Conservation (phyloP, 2,329 filamentous ascomycete genomes). For the Trichophyton verrucosum region DNA sequence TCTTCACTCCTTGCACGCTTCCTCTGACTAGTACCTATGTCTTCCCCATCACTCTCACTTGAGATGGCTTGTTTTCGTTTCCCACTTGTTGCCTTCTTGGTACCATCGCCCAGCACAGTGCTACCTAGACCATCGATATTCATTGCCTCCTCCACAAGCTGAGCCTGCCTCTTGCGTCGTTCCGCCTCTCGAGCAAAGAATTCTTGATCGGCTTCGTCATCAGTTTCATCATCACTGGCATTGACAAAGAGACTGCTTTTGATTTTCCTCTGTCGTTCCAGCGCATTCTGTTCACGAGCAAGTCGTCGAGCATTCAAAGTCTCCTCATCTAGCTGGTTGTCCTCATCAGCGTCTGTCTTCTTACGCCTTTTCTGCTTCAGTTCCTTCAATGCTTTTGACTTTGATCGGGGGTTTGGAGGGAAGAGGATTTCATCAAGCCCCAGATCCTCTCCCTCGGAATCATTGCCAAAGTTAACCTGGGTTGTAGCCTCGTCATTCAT, state of each 20-base stretch:
- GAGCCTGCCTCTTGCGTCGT: slow-evolving; percentile 46
- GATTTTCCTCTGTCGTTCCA: slow-evolving; percentile 65
- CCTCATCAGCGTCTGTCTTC: slow-evolving; percentile 33
- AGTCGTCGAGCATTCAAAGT: slow-evolving; percentile 47
- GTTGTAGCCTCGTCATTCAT: slow-evolving; percentile 23
- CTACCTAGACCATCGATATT: slow-evolving; percentile 24
- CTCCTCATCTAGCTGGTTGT: slow-evolving; percentile 51
- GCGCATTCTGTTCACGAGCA: slow-evolving; percentile 52
- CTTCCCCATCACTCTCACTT: slow-evolving; percentile 9
- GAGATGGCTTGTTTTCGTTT: slow-evolving; percentile 5
- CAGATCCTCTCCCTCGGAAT: slow-evolving; percentile 50
- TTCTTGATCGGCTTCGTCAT: slow-evolving; percentile 56
- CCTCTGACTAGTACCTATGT: neutral
- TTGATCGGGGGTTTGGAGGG: slow-evolving; percentile 40
- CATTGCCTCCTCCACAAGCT: slow-evolving; percentile 39
- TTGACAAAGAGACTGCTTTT: slow-evolving; percentile 76
- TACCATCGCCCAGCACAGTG: slow-evolving; percentile 13
- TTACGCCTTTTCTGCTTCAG: slow-evolving; percentile 50
- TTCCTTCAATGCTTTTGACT: slow-evolving; percentile 42
- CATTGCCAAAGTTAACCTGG: slow-evolving; percentile 56
- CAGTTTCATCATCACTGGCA: slow-evolving; percentile 79
- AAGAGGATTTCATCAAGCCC: slow-evolving; percentile 53
- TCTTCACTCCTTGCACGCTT: slow-evolving; percentile 4
- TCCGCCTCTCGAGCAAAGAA: slow-evolving; percentile 70
- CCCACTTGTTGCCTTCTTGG: slow-evolving; percentile 3